Evolutionary conservation across 2,329 filamentous ascomycete genomes (phyloP), one percentile per base, ranked within the genome.

Genomic region (Leptoxyphium fumago): DNA sequence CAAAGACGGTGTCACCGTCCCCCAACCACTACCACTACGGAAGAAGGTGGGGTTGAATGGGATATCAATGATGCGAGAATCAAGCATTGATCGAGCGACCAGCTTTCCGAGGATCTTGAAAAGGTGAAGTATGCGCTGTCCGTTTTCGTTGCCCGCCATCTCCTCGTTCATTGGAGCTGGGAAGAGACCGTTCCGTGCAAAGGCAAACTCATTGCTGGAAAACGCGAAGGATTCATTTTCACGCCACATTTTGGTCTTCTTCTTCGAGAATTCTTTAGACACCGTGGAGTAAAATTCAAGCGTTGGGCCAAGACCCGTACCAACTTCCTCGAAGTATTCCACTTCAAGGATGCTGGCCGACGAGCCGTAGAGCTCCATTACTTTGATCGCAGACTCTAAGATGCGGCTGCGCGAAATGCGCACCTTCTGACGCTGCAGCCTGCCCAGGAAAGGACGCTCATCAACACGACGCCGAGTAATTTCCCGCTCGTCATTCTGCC

Each of bases 1-100:
- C 7, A 98, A 72, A 0, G 88, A 94, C 10, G 88, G 87, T 17
- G 79, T 79, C 3, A 94, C 79, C 0, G 77, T 67, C 13, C 68
- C 69, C 11, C 68, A 73, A 39, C 72, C 75, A 54, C 93, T 84
- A 13, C 84, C 85, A 50, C 95, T 84, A 46, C 89, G 84, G 78
- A 98, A 98, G 69, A 98, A 95, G 5, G 87, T 94, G 1, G 91
- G 84, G 59, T 95, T 98, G 66, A 98, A 91, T 45, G 89, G 91
- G 52, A 98, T 80, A 56, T 98, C 91, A 53, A 98, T 95, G 60
- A 98, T 96, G 43, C 91, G 78, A 1, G 89, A 95, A 61, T 98
- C 91, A 43, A 98, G 81, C 91, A 98, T 96, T 0, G 91, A 95
- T 42, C 91, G 80, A 28, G 93, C 91, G 40, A 96, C 88, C 61